Evolutionary conservation across 2,329 filamentous ascomycete genomes (phyloP).

Genomic region (Hortaea werneckii): DNA sequence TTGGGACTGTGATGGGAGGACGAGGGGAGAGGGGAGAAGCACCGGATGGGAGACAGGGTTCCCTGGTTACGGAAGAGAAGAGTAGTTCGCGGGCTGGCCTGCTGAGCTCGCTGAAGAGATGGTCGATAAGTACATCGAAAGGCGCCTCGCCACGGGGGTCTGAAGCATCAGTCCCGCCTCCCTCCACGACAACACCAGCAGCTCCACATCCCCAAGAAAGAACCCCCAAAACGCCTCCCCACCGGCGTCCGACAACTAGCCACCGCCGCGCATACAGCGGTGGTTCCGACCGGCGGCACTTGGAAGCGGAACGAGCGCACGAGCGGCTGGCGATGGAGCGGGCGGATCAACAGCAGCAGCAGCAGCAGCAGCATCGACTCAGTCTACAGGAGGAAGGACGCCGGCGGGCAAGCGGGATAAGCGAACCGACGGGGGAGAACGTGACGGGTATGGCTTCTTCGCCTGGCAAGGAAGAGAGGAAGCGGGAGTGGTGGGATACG

Average conservation of each 20-base stretch:
- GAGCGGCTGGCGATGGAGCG: slow-evolving; percentile 30
- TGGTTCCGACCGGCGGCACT: slow-evolving; percentile 20
- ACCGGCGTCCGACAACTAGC: too few relatives aligned
- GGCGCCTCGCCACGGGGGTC: background rate
- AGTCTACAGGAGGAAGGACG: slow-evolving; percentile 8
- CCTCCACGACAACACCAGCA: background rate
- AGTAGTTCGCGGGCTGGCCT: slow-evolving; percentile 9
- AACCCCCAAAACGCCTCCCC: background rate
- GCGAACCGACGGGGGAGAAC: background rate
- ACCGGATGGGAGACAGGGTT: too few relatives aligned
- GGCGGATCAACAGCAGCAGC: slow-evolving; percentile 16
- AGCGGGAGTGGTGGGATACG: slow-evolving; percentile 2
- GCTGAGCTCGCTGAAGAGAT: background rate
- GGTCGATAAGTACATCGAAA: background rate
- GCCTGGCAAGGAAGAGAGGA: background rate
- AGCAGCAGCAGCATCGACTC: slow-evolving; percentile 10
- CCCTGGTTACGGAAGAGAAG: too few relatives aligned
- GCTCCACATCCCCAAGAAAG: background rate
- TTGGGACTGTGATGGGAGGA: background rate
- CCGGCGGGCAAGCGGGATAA: slow-evolving; percentile 3
- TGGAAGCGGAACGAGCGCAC: slow-evolving; percentile 28
- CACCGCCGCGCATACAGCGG: slow-evolving; percentile 20
- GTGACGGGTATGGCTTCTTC: background rate
- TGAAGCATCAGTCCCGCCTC: background rate
- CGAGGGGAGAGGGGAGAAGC: slow-evolving; percentile 5